Percentiles rank a stretch among this genome's conserved stretches.
phyloP scores from a whole-genome alignment of 1,284 basidiomycete species.

The Stygiomarasmius scandens region DNA sequence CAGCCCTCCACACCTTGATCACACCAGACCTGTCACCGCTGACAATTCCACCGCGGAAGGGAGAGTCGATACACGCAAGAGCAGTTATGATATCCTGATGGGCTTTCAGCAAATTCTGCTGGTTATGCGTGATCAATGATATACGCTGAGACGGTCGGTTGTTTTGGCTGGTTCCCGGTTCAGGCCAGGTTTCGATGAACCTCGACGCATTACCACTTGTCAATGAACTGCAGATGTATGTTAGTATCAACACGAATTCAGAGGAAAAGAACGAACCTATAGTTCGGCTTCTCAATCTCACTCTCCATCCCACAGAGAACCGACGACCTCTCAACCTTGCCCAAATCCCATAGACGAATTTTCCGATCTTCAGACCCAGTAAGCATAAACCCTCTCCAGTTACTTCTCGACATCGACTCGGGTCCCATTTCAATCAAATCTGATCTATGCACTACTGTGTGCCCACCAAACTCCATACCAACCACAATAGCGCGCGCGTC shows the following conservation, averaged over 20 bases:
- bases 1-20: constrained; percentile 83
- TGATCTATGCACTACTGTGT: constrained; percentile 54
- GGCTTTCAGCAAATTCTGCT: constrained; percentile 74
- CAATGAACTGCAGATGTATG: constrained; percentile 28
- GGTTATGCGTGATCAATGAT: constrained; percentile 76
- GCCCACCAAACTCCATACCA: constrained; percentile 75
- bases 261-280: constrained; percentile 50
- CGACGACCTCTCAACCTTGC: constrained; percentile 67
- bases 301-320: constrained; percentile 73
- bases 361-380: constrained; percentile 83
- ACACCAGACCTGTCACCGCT: constrained; percentile 83
- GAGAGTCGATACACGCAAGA: constrained; percentile 80
- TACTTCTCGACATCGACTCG: constrained; percentile 38
- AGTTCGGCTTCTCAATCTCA: constrained; percentile 69
- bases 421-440: constrained; percentile 53
- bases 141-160: constrained; percentile 75
- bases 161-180: constrained; percentile 46
- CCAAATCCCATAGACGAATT: constrained; percentile 84
- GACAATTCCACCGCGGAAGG: constrained; percentile 84
- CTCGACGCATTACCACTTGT: constrained; percentile 46
- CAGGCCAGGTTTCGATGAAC: constrained; percentile 68
- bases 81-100: constrained; percentile 87
- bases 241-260: constrained; percentile 14
- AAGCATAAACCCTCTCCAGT: constrained; percentile 70
- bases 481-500: constrained; percentile 68